Base-by-base conservation (phyloP, 805 yeast genomes). In the Kazachstania kunashirensis region DNA sequence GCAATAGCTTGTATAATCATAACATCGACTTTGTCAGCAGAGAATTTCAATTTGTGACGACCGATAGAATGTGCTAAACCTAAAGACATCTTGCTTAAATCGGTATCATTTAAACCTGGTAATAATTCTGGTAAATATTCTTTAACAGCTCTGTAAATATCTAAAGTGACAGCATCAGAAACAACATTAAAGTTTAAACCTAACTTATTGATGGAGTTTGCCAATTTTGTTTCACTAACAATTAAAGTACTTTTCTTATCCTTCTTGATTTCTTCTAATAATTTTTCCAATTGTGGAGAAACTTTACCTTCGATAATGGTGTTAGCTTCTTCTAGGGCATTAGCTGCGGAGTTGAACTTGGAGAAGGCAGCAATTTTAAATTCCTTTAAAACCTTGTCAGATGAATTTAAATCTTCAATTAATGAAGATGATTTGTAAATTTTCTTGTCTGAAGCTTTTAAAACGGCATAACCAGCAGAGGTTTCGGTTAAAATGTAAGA, bases 1-100 rank as follows among this genome's bases (percentile, higher is more conserved):
- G 97, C 96, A 66, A 92, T 92, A 41, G 98, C 98, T 70, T 92
- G 98, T 46, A 92, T 94, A 61, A 92, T 89, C 98, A 92, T 92
- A 47, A 94, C 89, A 67, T 92, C 98, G 41, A 92, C 98, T 68
- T 92, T 92, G 63, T 92, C 98, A 44, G 97, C 95, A 37, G 94
- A 81, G 62, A 92, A 92, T 67, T 92, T 92, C 62, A 92, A 78
- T 70, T 92, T 92, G 66, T 89, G 95, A 69, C 98, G 89, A 57
- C 97, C 98, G 53, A 92, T 80, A 34, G 97, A 89, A 67, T 92
- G 98, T 36, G 98, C 96, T 61, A 92, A 75, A 76, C 98, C 98
- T 46, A 89, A 75, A 10, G 97, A 83, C 98, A 89, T 92, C 57
- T 92, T 92, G 45, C 82, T 77, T 50, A 89, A 66, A 51, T 85